These are phyloP conservation scores for Ascochyta pisi DNA, from an alignment of 2,329 filamentous ascomycete species.

Conservation along the genomic window DNA sequence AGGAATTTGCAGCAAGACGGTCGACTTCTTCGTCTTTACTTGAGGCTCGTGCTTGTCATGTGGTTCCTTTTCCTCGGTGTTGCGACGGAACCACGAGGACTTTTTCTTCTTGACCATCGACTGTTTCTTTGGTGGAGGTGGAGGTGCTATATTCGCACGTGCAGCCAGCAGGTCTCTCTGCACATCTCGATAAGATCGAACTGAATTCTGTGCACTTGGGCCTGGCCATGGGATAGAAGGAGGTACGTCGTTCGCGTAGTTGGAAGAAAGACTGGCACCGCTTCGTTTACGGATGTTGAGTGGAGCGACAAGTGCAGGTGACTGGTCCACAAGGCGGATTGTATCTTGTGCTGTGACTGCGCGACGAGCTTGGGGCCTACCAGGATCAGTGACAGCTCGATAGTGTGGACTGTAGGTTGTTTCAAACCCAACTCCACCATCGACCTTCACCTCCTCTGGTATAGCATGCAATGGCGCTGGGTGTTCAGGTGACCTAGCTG, in stretches of 20 bases:
- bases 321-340: conserved; percentile 64
- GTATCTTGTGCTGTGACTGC: conserved; percentile 51
- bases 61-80: conserved; percentile 41
- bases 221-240: conserved; percentile 25
- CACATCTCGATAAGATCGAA: conserved; percentile 29
- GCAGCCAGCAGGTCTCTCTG: conserved; percentile 30
- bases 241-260: conserved; percentile 18
- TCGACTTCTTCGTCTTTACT: conserved; percentile 36
- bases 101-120: conserved; percentile 52
- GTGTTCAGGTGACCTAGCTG: conserved; percentile 41
- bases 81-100: conserved; percentile 55
- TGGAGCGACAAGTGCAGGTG: conserved; percentile 59
- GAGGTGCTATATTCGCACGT: conserved; percentile 18
- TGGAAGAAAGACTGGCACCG: conserved; percentile 41
- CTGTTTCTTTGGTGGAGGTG: conserved; percentile 33
- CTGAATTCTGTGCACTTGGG: conserved; percentile 17
- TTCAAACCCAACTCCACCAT: conserved; percentile 43
- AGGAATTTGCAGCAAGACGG: conserved; percentile 39
- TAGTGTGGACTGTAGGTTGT: conserved; percentile 33
- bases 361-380: conserved; percentile 38
- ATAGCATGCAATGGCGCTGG: conserved; percentile 57
- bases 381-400: conserved; percentile 55
- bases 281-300: conserved; percentile 63
- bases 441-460: conserved; percentile 56
- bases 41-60: conserved; percentile 34